Evolutionary conservation across 2,329 filamentous ascomycete species (phyloP), one percentile per base, ranked within the genome.

Genomic region (Chalara sp.): DNA sequence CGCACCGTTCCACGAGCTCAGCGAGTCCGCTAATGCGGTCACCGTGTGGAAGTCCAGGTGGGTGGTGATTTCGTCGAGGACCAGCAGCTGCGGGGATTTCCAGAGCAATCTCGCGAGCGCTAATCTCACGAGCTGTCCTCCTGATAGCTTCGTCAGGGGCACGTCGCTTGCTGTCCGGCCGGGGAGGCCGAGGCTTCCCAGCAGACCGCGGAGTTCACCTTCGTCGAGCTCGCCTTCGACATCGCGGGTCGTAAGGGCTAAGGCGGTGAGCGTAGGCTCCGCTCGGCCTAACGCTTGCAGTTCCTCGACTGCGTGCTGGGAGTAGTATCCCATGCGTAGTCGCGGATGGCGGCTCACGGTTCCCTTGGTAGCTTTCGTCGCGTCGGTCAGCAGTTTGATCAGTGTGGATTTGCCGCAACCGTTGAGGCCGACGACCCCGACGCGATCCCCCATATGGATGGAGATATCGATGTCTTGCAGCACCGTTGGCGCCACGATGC

Each of bases 41-140:
- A 92, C 87, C 0, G 86, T 92, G 68, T 93, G 81, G 55, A 86
- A 87, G 64, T 95, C 89, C 40, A 95, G 74, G 71, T 95, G 89
- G 1, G 89, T 99, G 65, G 93, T 97, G 47, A 93, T 92, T 73
- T 97, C 92, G 79, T 97, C 92, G 12, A 97, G 84, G 31, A 97
- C 90, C 52, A 99, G 81, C 62, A 99, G 72, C 72, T 99, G 93
- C 0, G 93, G 93, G 76, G 96, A 96, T 75, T 96, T 96, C 90
- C 90, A 95, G 84, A 95, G 91, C 61, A 90, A 86, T 61, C 87
- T 87, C 1, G 89, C 92, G 59, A 97, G 92, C 6, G 88, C 93
- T 29, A 89, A 84, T 89, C 89, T 63, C 46, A 86, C 85, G 28
- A 89, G 77, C 67, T 95, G 89, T 0, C 89, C 89, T 40, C 89